Evolutionary conservation across 2,329 filamentous ascomycete genomes (phyloP), one percentile per base, ranked within the genome.

Genomic region (Penicillium sclerotiorum): DNA sequence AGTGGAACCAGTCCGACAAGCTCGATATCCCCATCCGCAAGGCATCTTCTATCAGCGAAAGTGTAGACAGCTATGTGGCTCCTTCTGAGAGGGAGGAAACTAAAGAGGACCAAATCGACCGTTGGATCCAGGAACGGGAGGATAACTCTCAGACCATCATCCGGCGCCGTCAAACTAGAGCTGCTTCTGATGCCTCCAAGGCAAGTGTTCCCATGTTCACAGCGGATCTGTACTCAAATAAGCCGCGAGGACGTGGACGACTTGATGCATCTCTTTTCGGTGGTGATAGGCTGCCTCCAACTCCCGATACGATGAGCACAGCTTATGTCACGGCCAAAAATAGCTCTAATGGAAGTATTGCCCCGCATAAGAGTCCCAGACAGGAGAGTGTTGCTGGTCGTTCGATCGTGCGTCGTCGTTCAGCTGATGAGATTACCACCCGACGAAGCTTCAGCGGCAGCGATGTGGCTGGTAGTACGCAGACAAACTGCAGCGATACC

Each of bases 261-360:
- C 41, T 66, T 27, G 67, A 71, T 21, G 58, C 58, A 18, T 52
- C 55, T 12, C 51, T 71, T 2, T 73, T 73, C 45, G 69, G 61
- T 2, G 61, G 64, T 5, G 56, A 63, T 9, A 65, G 61, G 13
- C 59, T 74, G 4, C 72, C 72, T 17, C 72, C 71, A 11, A 74
- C 72, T 1, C 72, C 72, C 3, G 72, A 74, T 45, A 74, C 72
- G 2, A 74, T 74, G 72, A 73, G 68, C 39, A 74, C 71, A 2
- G 67, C 68, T 39, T 62, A 67, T 43, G 64, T 62, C 18, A 58
- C 58, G 7, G 60, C 58, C 2, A 60, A 62, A 12, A 67, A 67
- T 32, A 53, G 65, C 20, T 73, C 71, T 1, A 68, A 70, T 36
- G 60, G 64, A 17, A 74, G 70, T 42, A 67, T 69, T 43, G 55